Percentiles rank a stretch among this genome's conserved stretches.
phyloP scores from a whole-genome alignment of 2,329 filamentous ascomycete genomes.

The Fusarium chlamydosporum region DNA sequence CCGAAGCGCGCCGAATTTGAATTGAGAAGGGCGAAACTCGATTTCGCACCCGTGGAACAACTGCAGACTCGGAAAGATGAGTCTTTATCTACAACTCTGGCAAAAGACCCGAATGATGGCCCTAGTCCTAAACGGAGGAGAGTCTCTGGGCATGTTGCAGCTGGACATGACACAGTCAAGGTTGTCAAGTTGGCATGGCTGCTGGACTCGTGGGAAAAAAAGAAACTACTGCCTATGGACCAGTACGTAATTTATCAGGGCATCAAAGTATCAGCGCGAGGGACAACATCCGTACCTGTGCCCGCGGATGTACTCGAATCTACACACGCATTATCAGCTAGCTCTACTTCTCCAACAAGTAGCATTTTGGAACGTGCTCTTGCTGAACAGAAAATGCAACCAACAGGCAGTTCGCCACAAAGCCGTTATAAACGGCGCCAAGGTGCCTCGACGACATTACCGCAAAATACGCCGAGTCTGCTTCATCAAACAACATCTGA shows the following conservation, averaged over 20 bases:
- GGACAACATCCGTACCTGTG: slow-evolving; percentile 1
- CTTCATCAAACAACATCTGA: slow-evolving; percentile 82
- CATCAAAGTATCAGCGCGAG: slow-evolving; percentile 47
- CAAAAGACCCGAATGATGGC: slow-evolving; percentile 9
- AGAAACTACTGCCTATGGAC: slow-evolving; percentile 62
- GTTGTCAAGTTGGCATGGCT: slow-evolving; percentile 74
- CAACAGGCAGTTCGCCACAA: slow-evolving; percentile 23
- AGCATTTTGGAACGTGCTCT: slow-evolving; percentile 46
- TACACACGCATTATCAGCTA: not conserved
- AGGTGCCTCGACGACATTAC: slow-evolving; percentile 12
- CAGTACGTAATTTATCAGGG: slow-evolving; percentile 70
- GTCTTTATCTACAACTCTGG: not conserved
- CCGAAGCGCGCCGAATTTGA: slow-evolving; percentile 82
- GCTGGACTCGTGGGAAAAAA: slow-evolving; percentile 64
- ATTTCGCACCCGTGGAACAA: slow-evolving; percentile 61
- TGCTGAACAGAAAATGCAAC: slow-evolving; percentile 28
- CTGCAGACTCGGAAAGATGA: not conserved
- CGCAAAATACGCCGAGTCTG: slow-evolving; percentile 58
- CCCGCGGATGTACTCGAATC: not conserved
- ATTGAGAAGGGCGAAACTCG: slow-evolving; percentile 75
- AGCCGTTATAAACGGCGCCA: slow-evolving; percentile 21
- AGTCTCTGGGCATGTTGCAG: slow-evolving; percentile 1
- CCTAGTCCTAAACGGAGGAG: slow-evolving; percentile 43
- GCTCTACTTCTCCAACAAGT: slow-evolving; percentile 25
- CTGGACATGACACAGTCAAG: slow-evolving; percentile 56